phyloP scores from a whole-genome alignment of 805 yeast species.

The Wickerhamiella azyma region DNA sequence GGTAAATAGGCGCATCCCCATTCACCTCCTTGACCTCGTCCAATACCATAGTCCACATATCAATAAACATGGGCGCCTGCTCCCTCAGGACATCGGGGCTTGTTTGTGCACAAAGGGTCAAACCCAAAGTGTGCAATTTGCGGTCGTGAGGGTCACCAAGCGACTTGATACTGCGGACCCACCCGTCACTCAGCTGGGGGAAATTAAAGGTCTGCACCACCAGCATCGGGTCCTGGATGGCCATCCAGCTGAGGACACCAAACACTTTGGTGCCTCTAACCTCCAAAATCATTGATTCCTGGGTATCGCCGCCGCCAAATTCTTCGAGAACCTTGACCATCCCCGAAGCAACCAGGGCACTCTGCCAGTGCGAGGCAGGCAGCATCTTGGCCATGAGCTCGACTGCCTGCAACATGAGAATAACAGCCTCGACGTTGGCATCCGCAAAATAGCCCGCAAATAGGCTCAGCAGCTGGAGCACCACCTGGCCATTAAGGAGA shows the following conservation, averaged over 20 bases:
- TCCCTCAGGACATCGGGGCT: slow-evolving; percentile 28
- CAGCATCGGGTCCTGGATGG: slow-evolving; percentile 5
- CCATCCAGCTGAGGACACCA: slow-evolving; percentile 8
- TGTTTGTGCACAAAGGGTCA: slow-evolving; percentile 24
- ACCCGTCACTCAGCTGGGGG: slow-evolving; percentile 10
- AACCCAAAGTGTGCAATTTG: slow-evolving; percentile 52
- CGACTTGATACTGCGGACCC: slow-evolving; percentile 31
- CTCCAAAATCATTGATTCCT: slow-evolving; percentile 4
- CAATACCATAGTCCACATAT: slow-evolving; percentile 39
- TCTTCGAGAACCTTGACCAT: slow-evolving; percentile 5
- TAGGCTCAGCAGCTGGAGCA: slow-evolving; percentile 15
- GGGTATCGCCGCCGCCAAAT: not conserved
- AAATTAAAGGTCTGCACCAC: slow-evolving; percentile 9
- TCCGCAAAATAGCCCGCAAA: slow-evolving; percentile 19
- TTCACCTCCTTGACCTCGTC: slow-evolving; percentile 62
- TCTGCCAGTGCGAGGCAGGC: slow-evolving; percentile 7
- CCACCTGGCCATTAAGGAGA: slow-evolving; percentile 11
- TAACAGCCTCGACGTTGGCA: slow-evolving; percentile 16
- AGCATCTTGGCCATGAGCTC: slow-evolving; percentile 10
- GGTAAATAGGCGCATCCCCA: slow-evolving; percentile 33
- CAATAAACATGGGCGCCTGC: slow-evolving; percentile 21
- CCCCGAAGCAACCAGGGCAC: slow-evolving; percentile 5
- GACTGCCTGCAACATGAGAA: slow-evolving; percentile 11
- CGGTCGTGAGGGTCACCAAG: slow-evolving; percentile 64
- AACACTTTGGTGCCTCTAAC: slow-evolving; percentile 8